A percentile compares a stretch with the other conserved stretches of the same genome.
Evolutionary conservation across 2,329 filamentous ascomycete genomes (phyloP).

Genomic region (Fusarium annulatum): DNA sequence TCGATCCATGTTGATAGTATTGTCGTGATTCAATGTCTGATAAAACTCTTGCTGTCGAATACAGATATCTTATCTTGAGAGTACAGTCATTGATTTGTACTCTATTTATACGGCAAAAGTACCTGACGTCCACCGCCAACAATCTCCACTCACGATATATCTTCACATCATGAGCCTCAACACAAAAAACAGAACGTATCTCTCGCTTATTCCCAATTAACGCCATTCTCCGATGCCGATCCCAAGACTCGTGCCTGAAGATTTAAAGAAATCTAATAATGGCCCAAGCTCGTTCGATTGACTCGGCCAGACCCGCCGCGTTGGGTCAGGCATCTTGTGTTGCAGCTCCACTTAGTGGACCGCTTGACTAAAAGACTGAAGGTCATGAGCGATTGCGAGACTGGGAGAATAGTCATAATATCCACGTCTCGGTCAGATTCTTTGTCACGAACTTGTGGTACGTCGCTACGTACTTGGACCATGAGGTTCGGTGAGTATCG

Average conservation of each 20-base stretch:
- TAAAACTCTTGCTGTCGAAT: not conserved
- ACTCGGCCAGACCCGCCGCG: slow-evolving; percentile 23
- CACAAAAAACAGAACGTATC: not conserved
- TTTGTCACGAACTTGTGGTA: not conserved
- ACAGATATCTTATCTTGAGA: not conserved
- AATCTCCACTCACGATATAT: slow-evolving; percentile 1
- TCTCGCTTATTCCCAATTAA: not conserved
- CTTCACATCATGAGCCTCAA: slow-evolving; percentile 2
- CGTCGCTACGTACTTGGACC: not conserved
- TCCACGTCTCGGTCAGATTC: slow-evolving; percentile 16
- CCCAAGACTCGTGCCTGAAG: slow-evolving; percentile 4
- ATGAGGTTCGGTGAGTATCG: not conserved
- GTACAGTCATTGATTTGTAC: not conserved
- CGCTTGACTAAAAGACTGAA: not conserved
- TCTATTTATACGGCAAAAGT: not conserved
- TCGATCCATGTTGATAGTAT: not conserved
- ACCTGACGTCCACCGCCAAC: not conserved
- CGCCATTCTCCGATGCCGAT: slow-evolving; percentile 1
- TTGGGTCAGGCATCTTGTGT: slow-evolving; percentile 7
- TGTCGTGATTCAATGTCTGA: not conserved
- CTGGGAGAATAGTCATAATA: slow-evolving; percentile 16
- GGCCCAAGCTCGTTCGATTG: slow-evolving; percentile 28
- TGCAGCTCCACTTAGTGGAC: slow-evolving; percentile 9
- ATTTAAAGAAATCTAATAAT: slow-evolving; percentile 19
- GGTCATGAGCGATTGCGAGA: slow-evolving; percentile 10